Conservation (phyloP, 2,329 filamentous ascomycete species). For the Didymella keratinophila region DNA sequence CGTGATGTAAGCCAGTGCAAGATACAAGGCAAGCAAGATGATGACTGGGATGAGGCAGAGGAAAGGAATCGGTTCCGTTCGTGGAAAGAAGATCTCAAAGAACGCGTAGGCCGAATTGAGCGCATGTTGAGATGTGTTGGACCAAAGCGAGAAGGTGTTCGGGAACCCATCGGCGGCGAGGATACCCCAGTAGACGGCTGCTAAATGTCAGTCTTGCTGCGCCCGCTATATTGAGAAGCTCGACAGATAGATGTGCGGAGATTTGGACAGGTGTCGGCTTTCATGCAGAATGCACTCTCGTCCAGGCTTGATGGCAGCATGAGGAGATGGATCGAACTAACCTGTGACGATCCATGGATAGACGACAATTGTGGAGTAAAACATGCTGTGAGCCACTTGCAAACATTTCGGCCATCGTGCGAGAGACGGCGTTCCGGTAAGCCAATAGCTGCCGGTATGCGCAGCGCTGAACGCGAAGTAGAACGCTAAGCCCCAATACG, state of each 20-base stretch:
- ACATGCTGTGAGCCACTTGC: slow-evolving; percentile 52
- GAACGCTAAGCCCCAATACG: slow-evolving; percentile 83
- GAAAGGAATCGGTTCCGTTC: slow-evolving; percentile 69
- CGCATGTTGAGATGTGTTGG: slow-evolving; percentile 75
- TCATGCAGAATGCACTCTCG: neutral
- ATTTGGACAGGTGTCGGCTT: neutral
- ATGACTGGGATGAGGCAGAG: slow-evolving; percentile 73
- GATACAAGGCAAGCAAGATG: slow-evolving; percentile 74
- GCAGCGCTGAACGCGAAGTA: slow-evolving; percentile 74
- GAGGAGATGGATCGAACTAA: slow-evolving; percentile 33
- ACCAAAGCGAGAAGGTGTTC: slow-evolving; percentile 55
- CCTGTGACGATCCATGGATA: slow-evolving; percentile 56
- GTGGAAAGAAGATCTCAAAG: slow-evolving; percentile 75
- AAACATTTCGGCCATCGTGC: slow-evolving; percentile 49
- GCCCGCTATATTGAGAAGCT: neutral
- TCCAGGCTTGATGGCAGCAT: neutral
- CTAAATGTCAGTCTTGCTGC: slow-evolving; percentile 23
- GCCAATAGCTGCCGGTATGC: slow-evolving; percentile 73
- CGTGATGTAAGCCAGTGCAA: slow-evolving; percentile 77
- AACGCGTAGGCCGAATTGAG: slow-evolving; percentile 77
- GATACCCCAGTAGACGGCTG: slow-evolving; percentile 55
- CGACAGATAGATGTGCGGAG: neutral
- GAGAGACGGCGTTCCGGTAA: slow-evolving; percentile 48
- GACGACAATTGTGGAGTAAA: slow-evolving; percentile 54
- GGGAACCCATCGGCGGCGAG: slow-evolving; percentile 47